phyloP scores from a whole-genome alignment of 345 rosid genomes.

The Syzygium jambos region DNA sequence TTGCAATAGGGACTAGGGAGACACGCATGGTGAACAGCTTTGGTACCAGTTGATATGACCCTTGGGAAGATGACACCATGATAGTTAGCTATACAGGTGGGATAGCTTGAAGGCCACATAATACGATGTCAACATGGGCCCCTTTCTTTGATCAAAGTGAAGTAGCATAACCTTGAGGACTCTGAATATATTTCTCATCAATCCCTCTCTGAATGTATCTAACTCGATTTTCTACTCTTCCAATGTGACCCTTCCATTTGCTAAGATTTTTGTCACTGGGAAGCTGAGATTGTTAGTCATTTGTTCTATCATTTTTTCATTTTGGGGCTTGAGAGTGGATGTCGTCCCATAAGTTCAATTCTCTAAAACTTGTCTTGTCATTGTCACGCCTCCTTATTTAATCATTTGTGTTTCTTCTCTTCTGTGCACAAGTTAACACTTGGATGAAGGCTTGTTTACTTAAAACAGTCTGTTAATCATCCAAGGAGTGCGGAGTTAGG shows the following conservation, averaged over 20 bases:
- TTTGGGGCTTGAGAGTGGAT: too few relatives aligned
- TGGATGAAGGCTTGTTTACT: background rate
- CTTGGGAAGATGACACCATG: background rate
- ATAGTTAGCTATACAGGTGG: background rate
- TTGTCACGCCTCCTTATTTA: background rate
- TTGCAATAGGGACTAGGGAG: conserved; percentile 20
- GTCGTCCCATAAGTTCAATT: background rate
- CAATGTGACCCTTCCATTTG: background rate
- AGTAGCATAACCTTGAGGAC: background rate
- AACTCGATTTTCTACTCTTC: too few relatives aligned
- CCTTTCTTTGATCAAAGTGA: background rate
- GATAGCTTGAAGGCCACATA: background rate
- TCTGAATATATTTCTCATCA: background rate
- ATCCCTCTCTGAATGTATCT: background rate
- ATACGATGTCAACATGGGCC: background rate
- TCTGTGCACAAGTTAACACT: background rate
- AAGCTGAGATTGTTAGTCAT: background rate
- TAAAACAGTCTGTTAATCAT: background rate
- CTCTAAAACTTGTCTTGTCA: background rate
- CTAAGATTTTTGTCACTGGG: background rate
- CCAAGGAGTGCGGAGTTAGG: background rate
- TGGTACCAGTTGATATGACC: background rate
- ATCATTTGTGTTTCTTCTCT: background rate
- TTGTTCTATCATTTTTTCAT: too few relatives aligned
- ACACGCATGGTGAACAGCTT: background rate